Evolutionary conservation across 2,329 filamentous ascomycete genomes (phyloP).

Genomic region (Phaeosphaeriaceae sp.): DNA sequence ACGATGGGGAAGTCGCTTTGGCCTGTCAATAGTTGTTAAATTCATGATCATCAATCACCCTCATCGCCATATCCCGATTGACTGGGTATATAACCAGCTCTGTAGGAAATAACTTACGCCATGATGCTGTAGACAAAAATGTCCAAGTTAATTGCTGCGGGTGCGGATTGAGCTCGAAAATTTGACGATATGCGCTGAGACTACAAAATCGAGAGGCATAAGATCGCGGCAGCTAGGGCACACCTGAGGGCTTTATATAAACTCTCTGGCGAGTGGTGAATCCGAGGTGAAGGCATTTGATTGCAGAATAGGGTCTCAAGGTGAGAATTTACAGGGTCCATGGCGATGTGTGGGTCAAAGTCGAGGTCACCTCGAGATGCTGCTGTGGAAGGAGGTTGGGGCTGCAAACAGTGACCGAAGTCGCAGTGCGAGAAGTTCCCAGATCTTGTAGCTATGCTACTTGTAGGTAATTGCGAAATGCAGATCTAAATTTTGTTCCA

Average conservation of each 20-base stretch:
- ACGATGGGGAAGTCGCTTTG: slow-evolving; percentile 6
- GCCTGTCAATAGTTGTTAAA: slow-evolving; percentile 6
- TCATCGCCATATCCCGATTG: not conserved
- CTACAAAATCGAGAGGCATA: too few relatives aligned
- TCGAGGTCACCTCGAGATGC: not conserved
- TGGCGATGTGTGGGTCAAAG: not conserved
- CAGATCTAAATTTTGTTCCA: too few relatives aligned
- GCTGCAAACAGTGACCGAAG: not conserved
- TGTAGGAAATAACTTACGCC: slow-evolving; percentile 7
- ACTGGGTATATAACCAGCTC: not conserved
- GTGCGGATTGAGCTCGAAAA: not conserved
- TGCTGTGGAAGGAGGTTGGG: not conserved
- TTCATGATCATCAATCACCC: not conserved
- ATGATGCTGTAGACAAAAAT: not conserved
- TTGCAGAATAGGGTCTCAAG: not conserved
- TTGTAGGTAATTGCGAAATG: too few relatives aligned
- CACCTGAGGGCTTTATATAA: not conserved
- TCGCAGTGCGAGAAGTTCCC: too few relatives aligned
- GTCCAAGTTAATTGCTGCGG: not conserved
- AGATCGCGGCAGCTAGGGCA: too few relatives aligned
- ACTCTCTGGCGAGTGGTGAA: not conserved
- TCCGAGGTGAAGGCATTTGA: slow-evolving; percentile 2
- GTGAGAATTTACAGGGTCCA: too few relatives aligned
- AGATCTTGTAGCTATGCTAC: too few relatives aligned
- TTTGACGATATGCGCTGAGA: not conserved